Evolutionary conservation across 225 moss, liverwort and hornwort species (phyloP), one percentile per base, ranked within the genome.

Genomic region (Pseudisothecium myosuroides): DNA sequence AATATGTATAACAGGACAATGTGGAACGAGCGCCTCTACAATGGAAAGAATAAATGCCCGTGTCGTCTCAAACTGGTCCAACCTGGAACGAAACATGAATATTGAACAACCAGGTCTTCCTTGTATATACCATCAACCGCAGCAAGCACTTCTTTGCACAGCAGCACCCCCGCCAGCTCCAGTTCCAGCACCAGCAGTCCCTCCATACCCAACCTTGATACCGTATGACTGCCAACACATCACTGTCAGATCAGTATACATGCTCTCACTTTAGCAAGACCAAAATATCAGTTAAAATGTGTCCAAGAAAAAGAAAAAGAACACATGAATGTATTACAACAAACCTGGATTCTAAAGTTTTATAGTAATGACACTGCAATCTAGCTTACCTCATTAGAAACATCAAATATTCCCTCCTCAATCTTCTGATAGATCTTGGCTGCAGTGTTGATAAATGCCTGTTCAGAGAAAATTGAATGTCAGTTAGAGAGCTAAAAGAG

Each of bases 391-490:
- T 98, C 98, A 92, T 98, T 98, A 29, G 98, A 98, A 39, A 98
- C 97, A 87, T 98, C 98, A 90, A 98, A 98, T 47, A 98, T 95
- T 6, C 98, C 98, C 89, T 98, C 98, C 93, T 98, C 98, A 67
- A 98, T 97, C 89, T 98, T 98, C 92, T 98, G 96, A 89, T 98
- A 98, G 54, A 98, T 98, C 92, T 97, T 98, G 88, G 98, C 96
- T 81, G 98, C 96, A 66, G 98, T 97, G 87, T 97, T 97, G 89
- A 98, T 98, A 67, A 97, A 98, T 78, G 98, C 98, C 97, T 98
- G 94, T 82, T 79, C 52, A 65, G 75, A 49, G 68, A 81, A 45
- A 26, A 74, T 69, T 23, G 23, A 81, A 47, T 10, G 55, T 80
- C 76, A 89, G 76, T 59, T 65, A 37, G 5, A 52, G 24, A 81